Base-by-base conservation (phyloP, 139 green algal genomes). In the Pseudopediastrum boryanum region DNA sequence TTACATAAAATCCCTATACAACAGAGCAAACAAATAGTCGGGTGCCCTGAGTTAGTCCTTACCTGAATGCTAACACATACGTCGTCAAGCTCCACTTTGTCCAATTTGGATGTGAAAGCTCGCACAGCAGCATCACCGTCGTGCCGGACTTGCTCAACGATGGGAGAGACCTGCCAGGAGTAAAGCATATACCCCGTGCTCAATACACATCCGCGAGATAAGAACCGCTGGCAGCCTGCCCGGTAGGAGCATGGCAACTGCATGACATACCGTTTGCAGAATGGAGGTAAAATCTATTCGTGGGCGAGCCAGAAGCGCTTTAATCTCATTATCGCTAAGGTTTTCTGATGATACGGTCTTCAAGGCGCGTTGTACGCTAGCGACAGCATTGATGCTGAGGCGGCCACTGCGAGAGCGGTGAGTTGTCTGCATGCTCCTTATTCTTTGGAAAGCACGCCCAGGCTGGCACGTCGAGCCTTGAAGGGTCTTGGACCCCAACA, bases 231-330 rank as follows among this genome's bases (percentile, higher is more conserved):
- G 19, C 58, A 16, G 58, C 19, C 36, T 50, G 38, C 23, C 23
- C 10, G 19, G 25, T 39, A 8, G 35, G 64, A 25, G 27, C 42
- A 44, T 13, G 29, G 19, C 35, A 27, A 25, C 23, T 65, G 70
- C 0, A 71, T n/a, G 3, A 69, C 89, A 56, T 73, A 98, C 95
- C 72, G 85, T 94, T 44, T 81, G 73, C 4, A 98, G 81, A 62
- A 98, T 98, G 42, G 87, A 90, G 4, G 83, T 86, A 71, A 98
- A 98, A 59, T 98, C 95, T 31, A 98, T 91, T 10, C 95, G 86
- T 4, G 95, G 95, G 25, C 95, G 75, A 19, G 89, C 84, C 7
- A 91, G 83, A 33, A 93, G 42, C 5, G 78, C 46, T 10, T 76
- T 51, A 16, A 94, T 79, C 27, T 93, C 78, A 21, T 61, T 16